These are phyloP conservation scores for Heracleum sosnowskyi DNA, from an alignment of 129 eudicot genomes.

Conservation along the genomic window DNA sequence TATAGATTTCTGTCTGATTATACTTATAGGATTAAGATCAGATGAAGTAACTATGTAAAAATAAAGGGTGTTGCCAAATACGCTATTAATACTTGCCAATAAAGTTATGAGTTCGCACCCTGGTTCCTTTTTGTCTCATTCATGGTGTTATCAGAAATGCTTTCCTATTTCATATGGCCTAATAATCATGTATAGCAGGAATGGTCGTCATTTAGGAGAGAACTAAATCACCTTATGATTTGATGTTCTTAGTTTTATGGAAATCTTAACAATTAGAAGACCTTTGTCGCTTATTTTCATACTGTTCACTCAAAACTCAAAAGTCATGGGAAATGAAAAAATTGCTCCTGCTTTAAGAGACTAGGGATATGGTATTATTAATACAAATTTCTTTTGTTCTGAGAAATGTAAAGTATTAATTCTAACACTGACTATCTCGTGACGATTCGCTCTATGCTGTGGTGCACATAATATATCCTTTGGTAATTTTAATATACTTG, in stretches of 20 bases:
- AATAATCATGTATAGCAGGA: neutral
- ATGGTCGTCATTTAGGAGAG: neutral
- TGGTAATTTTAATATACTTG: neutral
- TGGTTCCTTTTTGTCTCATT: neutral
- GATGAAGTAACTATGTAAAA: neutral
- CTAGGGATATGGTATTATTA: neutral
- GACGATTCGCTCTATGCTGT: neutral
- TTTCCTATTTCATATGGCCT: neutral
- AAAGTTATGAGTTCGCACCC: neutral
- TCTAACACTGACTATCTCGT: neutral
- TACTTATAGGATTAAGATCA: neutral
- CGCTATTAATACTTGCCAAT: neutral
- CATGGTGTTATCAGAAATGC: neutral
- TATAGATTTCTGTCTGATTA: neutral
- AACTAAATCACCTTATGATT: neutral
- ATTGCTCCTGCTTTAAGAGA: neutral
- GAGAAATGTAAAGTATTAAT: neutral
- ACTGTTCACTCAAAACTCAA: neutral
- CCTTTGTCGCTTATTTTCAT: neutral
- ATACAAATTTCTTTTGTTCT: neutral
- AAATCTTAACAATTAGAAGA: neutral
- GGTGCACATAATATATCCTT: neutral
- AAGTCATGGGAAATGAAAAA: neutral
- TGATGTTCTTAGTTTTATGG: neutral
- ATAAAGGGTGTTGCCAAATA: neutral